A percentile compares a stretch with the other conserved stretches of the same genome.
Conservation (phyloP, 2,329 filamentous ascomycete genomes). For the Alternaria longipes region DNA sequence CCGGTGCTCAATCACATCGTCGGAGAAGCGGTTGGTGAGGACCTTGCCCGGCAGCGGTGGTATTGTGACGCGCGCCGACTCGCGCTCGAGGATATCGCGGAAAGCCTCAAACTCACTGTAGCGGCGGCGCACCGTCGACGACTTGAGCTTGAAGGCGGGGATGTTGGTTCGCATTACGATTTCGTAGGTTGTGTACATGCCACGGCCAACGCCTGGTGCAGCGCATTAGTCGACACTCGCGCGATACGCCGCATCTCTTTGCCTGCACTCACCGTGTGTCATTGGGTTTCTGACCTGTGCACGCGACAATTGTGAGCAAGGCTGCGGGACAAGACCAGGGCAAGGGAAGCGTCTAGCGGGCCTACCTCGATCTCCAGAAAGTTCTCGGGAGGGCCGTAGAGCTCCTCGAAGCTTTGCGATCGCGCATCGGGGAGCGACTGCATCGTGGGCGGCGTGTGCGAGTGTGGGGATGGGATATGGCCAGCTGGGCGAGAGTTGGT, state of each 20-base stretch:
- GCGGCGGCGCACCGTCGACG: conserved; percentile 83
- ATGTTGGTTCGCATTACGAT: conserved; percentile 99
- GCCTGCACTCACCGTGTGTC: conserved; percentile 33
- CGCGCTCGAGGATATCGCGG: conserved; percentile 95
- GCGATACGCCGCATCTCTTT: neutral
- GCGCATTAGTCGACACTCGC: conserved; percentile 40
- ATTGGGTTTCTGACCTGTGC: conserved; percentile 82
- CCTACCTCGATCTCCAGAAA: conserved; percentile 95
- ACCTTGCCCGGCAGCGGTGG: conserved; percentile 96
- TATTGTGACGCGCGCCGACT: conserved; percentile 92
- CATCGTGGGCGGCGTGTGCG: conserved; percentile 54
- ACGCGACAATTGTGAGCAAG: conserved; percentile 36
- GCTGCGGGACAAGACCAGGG: conserved; percentile 19
- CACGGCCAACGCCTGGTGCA: conserved; percentile 91
- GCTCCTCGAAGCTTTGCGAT: conserved; percentile 97
- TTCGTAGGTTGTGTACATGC: conserved; percentile 99
- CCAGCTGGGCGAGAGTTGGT: conserved; percentile 8
- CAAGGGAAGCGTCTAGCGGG: conserved; percentile 11
- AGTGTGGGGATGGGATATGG: neutral
- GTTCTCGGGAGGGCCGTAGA: conserved; percentile 98
- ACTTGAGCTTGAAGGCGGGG: conserved; percentile 94
- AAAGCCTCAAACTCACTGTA: conserved; percentile 99
- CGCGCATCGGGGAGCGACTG: conserved; percentile 74
- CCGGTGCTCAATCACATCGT: conserved; percentile 96
- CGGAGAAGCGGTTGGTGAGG: conserved; percentile 96